These are phyloP conservation scores for Cladorrhinum samala DNA, from an alignment of 495 filamentous ascomycete species.

Conservation along the genomic window DNA sequence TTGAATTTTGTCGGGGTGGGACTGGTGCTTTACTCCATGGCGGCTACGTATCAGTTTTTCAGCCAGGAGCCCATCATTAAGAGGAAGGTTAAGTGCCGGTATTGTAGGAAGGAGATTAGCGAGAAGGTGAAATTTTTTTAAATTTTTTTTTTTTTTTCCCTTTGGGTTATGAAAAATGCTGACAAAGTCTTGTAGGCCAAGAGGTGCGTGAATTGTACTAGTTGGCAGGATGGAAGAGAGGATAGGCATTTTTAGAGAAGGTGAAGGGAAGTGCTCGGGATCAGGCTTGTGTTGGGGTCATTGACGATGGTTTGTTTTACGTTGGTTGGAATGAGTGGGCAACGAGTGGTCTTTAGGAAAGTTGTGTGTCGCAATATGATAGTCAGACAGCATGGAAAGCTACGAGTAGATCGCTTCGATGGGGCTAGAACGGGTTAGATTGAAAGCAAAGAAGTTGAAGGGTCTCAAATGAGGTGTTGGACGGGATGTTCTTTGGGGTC, in stretches of 20 bases:
- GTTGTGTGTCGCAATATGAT: too few species aligned
- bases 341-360: too few species aligned
- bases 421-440: too few species aligned
- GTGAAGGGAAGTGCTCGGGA: neutral
- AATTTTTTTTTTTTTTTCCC: too few species aligned
- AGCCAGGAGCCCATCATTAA: conserved; percentile 65
- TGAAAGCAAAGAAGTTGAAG: too few species aligned
- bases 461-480: too few species aligned
- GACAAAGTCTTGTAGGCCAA: conserved; percentile 42
- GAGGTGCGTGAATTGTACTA: conserved; percentile 67
- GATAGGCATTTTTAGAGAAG: conserved; percentile 26
- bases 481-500: too few species aligned
- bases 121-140: conserved; percentile 49
- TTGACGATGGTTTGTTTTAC: too few species aligned
- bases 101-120: conserved; percentile 62
- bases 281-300: too few species aligned
- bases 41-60: conserved; percentile 56
- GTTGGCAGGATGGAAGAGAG: conserved; percentile 73
- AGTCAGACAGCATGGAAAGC: too few species aligned
- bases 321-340: too few species aligned
- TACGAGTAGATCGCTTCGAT: too few species aligned
- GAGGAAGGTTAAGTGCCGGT: conserved; percentile 61
- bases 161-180: neutral
- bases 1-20: conserved; percentile 63
- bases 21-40: conserved; percentile 57